Percentiles rank a stretch among this genome's conserved stretches.
These are phyloP conservation scores for Juncus effusus DNA, from an alignment of 176 grass and related monocot species.

Conservation along the genomic window DNA sequence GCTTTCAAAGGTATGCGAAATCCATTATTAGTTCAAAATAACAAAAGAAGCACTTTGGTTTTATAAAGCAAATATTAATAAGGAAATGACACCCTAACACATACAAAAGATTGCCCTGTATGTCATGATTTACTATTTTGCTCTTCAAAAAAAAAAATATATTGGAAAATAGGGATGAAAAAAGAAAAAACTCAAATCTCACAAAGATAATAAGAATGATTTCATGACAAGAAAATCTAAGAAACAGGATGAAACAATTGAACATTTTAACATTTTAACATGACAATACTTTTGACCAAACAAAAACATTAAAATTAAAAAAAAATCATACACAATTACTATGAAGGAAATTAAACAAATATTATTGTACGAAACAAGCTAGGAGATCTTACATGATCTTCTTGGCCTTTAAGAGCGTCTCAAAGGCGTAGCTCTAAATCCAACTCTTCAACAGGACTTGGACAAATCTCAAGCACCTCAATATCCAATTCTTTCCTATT, in stretches of 20 bases:
- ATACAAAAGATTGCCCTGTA: too few relatives aligned
- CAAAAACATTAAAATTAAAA: neutral
- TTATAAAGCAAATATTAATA: too few relatives aligned
- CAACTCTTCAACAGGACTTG: constrained; percentile 46
- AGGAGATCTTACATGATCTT: constrained; percentile 28
- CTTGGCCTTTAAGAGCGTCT: constrained; percentile 37
- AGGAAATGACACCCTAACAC: too few relatives aligned
- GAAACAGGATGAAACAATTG: neutral
- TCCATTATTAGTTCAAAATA: too few relatives aligned
- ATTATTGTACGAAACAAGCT: constrained; percentile 20
- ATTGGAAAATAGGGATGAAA: too few relatives aligned
- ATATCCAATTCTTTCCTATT: constrained; percentile 24
- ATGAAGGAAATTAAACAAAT: neutral
- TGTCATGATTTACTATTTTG: too few relatives aligned
- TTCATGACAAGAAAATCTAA: neutral
- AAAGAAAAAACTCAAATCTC: too few relatives aligned
- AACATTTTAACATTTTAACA: constrained; percentile 20
- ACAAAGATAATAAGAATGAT: too few relatives aligned
- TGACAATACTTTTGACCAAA: neutral
- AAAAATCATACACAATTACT: constrained; percentile 4
- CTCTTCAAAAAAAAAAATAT: too few relatives aligned
- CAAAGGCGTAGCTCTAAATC: constrained; percentile 89
- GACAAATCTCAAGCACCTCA: constrained; percentile 41
- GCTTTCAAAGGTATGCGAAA: too few relatives aligned
- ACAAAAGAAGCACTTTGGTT: too few relatives aligned